Evolutionary conservation across 176 grass and related monocot species (phyloP).

Genomic region (Juncus effusus): DNA sequence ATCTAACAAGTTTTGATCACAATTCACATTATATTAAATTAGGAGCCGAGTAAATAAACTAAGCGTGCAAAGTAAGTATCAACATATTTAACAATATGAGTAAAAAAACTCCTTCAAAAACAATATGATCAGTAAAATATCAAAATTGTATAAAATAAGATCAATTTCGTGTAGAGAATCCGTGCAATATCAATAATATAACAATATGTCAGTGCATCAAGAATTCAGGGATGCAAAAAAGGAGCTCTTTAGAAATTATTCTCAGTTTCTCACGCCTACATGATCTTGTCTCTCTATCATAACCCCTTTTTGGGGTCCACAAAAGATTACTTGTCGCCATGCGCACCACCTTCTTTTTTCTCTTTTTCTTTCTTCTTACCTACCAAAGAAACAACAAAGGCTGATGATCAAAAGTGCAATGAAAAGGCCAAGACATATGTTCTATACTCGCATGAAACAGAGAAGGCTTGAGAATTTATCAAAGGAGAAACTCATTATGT

Average conservation of each 20-base stretch:
- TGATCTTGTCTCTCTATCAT: conserved; percentile 5
- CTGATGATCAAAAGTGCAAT: conserved; percentile 21
- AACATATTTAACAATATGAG: no score
- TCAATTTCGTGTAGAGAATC: no score
- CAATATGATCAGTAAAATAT: no score
- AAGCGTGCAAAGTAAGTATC: no score
- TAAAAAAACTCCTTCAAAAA: no score
- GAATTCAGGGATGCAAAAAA: neutral
- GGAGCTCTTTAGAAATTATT: conserved; percentile 13
- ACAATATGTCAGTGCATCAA: neutral
- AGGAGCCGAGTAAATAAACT: no score
- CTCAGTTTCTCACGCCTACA: conserved; percentile 20
- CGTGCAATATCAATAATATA: no score
- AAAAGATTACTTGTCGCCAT: conserved; percentile 16
- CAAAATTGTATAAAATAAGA: no score
- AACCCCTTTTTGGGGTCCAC: neutral
- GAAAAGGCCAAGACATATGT: conserved; percentile 21
- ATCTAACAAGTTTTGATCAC: no score
- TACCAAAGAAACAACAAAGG: conserved; percentile 6
- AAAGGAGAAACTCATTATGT: neutral
- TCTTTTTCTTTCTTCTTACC: conserved; percentile 11
- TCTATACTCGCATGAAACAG: neutral
- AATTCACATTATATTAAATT: no score
- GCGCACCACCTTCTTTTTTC: conserved; percentile 19
- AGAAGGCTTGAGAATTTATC: neutral